Percentiles rank a stretch among this genome's conserved stretches.
phyloP scores from a whole-genome alignment of 768 basidiomycete species.

The Auricularia auricula-judae region DNA sequence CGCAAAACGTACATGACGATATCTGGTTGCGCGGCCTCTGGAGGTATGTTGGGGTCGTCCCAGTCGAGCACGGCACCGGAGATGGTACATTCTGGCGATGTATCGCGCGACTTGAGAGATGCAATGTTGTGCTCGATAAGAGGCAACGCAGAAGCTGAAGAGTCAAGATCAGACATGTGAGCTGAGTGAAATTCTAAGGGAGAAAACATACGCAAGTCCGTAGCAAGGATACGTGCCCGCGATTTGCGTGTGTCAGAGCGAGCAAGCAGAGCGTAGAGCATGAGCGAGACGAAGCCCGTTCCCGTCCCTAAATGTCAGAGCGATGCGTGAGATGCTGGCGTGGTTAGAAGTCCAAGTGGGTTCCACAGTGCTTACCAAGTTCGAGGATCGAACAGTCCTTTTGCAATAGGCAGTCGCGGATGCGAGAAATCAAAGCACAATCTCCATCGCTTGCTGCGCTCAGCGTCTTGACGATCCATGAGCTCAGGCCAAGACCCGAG shows the following conservation, averaged over 20 bases:
- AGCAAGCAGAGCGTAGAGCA: slow-evolving; percentile 33
- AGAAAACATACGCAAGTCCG: slow-evolving; percentile 55
- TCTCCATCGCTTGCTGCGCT: background rate
- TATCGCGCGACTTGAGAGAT: slow-evolving; percentile 22
- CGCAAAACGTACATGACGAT: background rate
- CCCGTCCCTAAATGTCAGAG: slow-evolving; percentile 50
- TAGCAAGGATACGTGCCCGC: slow-evolving; percentile 33
- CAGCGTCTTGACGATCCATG: slow-evolving; percentile 46
- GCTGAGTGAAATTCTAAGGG: background rate
- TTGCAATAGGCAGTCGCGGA: background rate
- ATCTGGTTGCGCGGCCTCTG: slow-evolving; percentile 13
- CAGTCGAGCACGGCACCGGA: slow-evolving; percentile 48
- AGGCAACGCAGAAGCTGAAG: slow-evolving; percentile 69
- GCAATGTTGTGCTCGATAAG: slow-evolving; percentile 65
- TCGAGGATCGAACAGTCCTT: slow-evolving; percentile 45
- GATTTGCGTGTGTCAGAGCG: slow-evolving; percentile 11
- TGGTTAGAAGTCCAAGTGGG: slow-evolving; percentile 8
- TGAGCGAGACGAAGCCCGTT: slow-evolving; percentile 70
- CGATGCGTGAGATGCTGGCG: background rate
- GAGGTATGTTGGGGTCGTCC: slow-evolving; percentile 51
- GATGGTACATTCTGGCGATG: slow-evolving; percentile 16
- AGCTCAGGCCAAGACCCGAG: slow-evolving; percentile 75
- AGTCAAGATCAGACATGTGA: background rate
- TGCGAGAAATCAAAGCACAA: background rate
- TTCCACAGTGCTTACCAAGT: slow-evolving; percentile 36